phyloP scores from a whole-genome alignment of 768 basidiomycete species.

The Trametes cingulata region DNA sequence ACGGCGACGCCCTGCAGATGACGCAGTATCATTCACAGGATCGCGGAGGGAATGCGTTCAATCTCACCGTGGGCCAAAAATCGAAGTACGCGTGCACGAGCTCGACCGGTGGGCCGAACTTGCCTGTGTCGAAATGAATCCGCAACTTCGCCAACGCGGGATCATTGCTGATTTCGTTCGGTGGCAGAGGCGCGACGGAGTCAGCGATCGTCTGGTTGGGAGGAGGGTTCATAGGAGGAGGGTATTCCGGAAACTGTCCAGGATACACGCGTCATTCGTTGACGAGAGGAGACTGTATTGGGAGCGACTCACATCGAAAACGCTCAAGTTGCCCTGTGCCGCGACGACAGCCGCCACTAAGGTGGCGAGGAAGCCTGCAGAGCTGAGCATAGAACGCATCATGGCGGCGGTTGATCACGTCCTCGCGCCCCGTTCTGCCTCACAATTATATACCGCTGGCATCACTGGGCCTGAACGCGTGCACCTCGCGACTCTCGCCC shows the following conservation, averaged over 20 bases:
- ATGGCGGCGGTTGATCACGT: background rate
- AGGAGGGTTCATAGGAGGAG: slow-evolving; percentile 17
- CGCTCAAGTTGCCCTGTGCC: slow-evolving; percentile 5
- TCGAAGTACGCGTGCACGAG: slow-evolving; percentile 23
- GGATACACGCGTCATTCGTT: background rate
- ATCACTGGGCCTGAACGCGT: background rate
- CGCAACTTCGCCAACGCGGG: background rate
- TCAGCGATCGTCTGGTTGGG: slow-evolving; percentile 16
- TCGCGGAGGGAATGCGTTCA: too few species aligned
- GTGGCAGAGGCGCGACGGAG: slow-evolving; percentile 7
- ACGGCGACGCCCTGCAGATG: slow-evolving; percentile 19
- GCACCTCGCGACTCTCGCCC: background rate
- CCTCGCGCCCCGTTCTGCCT: background rate
- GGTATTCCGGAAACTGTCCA: slow-evolving; percentile 22
- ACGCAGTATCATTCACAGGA: too few species aligned
- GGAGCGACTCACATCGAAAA: slow-evolving; percentile 15
- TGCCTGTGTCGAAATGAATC: slow-evolving; percentile 22
- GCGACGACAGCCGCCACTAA: background rate
- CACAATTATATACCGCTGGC: background rate
- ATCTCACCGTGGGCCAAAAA: slow-evolving; percentile 23
- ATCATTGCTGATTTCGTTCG: background rate
- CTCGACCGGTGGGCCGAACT: slow-evolving; percentile 18
- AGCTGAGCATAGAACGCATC: background rate
- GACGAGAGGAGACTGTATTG: background rate
- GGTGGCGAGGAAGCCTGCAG: background rate